These are phyloP conservation scores for Emydomyces testavorans DNA, from an alignment of 2,329 filamentous ascomycete genomes.

Conservation along the genomic window DNA sequence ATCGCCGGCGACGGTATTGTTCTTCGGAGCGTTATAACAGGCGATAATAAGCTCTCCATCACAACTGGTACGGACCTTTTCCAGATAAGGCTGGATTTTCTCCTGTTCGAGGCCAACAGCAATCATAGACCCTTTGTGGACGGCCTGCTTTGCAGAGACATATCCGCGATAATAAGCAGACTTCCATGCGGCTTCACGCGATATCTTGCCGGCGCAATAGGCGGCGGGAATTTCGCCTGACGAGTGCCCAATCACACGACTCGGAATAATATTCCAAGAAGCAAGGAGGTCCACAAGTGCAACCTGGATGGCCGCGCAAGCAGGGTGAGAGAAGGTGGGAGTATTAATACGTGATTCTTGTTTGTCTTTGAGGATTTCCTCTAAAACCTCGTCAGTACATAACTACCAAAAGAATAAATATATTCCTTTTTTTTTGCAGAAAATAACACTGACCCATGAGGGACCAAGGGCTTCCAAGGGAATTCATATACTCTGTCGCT, in stretches of 20 bases:
- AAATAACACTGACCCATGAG: background rate
- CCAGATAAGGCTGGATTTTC: constrained; percentile 1
- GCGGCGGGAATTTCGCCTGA: constrained; percentile 27
- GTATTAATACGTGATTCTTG: constrained; percentile 19
- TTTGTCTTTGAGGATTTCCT: constrained; percentile 20
- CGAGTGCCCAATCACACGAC: constrained; percentile 24
- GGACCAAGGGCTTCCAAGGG: background rate
- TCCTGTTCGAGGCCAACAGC: constrained; percentile 15
- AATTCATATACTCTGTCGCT: constrained; percentile 13
- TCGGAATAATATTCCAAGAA: constrained; percentile 21
- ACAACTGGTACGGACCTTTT: background rate
- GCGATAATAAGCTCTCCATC: constrained; percentile 13
- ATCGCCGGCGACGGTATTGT: constrained; percentile 23
- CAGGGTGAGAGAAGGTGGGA: constrained; percentile 23
- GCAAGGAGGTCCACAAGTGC: constrained; percentile 23
- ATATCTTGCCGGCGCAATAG: constrained; percentile 18
- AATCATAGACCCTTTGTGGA: constrained; percentile 14
- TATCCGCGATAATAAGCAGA: constrained; percentile 19
- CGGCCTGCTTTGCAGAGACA: constrained; percentile 3
- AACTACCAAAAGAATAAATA: background rate
- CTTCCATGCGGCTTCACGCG: constrained; percentile 14
- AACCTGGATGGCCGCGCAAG: constrained; percentile 25
- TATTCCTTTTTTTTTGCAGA: no score
- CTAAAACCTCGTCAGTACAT: constrained; percentile 5
- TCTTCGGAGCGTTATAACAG: constrained; percentile 22